These are phyloP conservation scores for Phanerochaete carnosa DNA, from an alignment of 768 basidiomycete genomes.

Conservation along the genomic window DNA sequence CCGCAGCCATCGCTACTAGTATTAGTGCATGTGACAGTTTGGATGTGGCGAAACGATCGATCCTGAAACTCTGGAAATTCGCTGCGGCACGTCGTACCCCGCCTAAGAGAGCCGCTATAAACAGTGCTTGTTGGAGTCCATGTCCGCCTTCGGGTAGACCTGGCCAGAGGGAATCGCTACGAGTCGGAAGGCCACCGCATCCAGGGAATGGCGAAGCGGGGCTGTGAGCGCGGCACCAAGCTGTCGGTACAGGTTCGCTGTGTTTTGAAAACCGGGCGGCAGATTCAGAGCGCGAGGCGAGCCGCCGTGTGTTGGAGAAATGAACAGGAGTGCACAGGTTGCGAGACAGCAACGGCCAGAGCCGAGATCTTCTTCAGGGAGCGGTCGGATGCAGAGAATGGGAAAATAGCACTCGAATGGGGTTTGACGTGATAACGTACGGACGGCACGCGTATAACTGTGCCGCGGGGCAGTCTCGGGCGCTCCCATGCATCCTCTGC, in stretches of 20 bases:
- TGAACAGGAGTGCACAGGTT: not conserved
- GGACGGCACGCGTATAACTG: not conserved
- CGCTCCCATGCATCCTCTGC: slow-evolving; percentile 3
- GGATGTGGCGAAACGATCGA: not conserved
- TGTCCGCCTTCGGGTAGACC: too few species aligned
- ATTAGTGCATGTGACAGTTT: not conserved
- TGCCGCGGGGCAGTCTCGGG: not conserved
- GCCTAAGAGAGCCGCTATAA: not conserved
- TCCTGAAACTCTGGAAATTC: not conserved
- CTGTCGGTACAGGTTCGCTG: not conserved
- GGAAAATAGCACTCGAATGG: not conserved
- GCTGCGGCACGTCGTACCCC: not conserved
- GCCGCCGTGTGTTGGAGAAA: not conserved
- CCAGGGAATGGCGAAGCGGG: not conserved
- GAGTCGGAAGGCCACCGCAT: not conserved
- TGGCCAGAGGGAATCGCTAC: not conserved
- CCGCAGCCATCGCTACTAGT: not conserved
- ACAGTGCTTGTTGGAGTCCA: too few species aligned
- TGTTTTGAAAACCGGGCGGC: not conserved
- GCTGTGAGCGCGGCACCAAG: not conserved
- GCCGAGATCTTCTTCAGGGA: too few species aligned
- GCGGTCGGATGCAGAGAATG: not conserved
- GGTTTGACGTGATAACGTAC: not conserved
- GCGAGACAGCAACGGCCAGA: too few species aligned
- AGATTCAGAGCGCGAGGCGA: not conserved